A percentile compares a stretch with the other conserved stretches of the same genome.
Evolutionary conservation across 2,329 filamentous ascomycete genomes (phyloP).

Genomic region (Sporothrix humicola): DNA sequence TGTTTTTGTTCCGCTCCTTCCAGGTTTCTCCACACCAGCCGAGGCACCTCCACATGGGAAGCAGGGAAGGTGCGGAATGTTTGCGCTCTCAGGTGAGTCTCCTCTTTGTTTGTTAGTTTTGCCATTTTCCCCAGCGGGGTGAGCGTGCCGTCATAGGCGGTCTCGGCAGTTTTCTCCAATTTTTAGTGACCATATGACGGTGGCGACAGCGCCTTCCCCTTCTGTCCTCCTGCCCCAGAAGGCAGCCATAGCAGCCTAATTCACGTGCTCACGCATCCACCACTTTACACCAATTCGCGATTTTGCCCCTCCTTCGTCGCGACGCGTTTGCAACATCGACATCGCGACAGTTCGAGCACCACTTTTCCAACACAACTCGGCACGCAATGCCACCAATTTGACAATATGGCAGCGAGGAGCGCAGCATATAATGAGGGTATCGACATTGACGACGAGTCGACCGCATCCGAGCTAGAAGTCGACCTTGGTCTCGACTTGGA

Average conservation of each 20-base stretch:
- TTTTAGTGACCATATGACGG: not conserved
- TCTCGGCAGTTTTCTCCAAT: not conserved
- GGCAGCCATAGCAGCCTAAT: slow-evolving; percentile 7
- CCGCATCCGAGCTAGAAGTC: slow-evolving; percentile 27
- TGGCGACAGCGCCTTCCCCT: not conserved
- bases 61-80: slow-evolving; percentile 24
- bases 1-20: not conserved
- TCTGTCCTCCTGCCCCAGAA: not conserved
- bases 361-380: not conserved
- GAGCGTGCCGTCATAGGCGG: not conserved
- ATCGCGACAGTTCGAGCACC: too few relatives aligned
- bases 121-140: not conserved
- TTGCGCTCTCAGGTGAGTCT: too few relatives aligned
- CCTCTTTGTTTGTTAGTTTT: too few relatives aligned
- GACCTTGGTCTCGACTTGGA: slow-evolving; percentile 7
- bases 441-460: slow-evolving; percentile 31
- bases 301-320: not conserved
- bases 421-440: slow-evolving; percentile 24
- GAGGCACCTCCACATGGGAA: slow-evolving; percentile 18
- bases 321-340: too few relatives aligned
- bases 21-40: slow-evolving; percentile 21
- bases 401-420: slow-evolving; percentile 33
- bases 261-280: slow-evolving; percentile 32
- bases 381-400: not conserved
- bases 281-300: slow-evolving; percentile 22